Evolutionary conservation across 1,284 basidiomycete species (phyloP), one percentile per base, ranked within the genome.

Genomic region (Boletus calvinii): DNA sequence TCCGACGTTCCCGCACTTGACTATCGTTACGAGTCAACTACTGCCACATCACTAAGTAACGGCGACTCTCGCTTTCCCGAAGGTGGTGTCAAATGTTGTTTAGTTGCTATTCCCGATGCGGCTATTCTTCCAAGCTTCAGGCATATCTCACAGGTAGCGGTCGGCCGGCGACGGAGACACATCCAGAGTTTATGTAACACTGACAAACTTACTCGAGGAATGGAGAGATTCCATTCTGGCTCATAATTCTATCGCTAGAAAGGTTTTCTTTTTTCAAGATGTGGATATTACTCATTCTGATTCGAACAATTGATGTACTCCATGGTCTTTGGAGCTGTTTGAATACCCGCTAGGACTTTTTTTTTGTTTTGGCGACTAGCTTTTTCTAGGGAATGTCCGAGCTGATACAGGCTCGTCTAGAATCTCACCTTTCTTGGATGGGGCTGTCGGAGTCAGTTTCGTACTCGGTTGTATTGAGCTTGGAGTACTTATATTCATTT

Each of bases 1-100:
- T 52, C 5, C 62, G 61, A 31, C 54, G 34, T 40, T n/a, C 38
- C 10, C 43, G 49, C 7, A 18, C 41, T 10, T 45, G 22, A 47
- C 22, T 4, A 4, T 3, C 2, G 6, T 35, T 35, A 12, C 6
- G 3, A 9, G 13, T 36, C 38, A 5, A 24, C 4, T 7, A 17
- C 7, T 18, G 20, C 7, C 26, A 10, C 5, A 17, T 30, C 20
- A n/a, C n/a, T 11, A n/a, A n/a, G n/a, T n/a, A 20, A 46, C 15
- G 13, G 22, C n/a, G 17, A 15, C 29, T 11, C 29, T 29, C 26
- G 26, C 26, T 26, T 26, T 26, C 26, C 9, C 17, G 17, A 3
- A 5, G 12, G 7, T 32, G 15, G 4, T 32, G 22, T 1, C 20
- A 11, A 15, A 30, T 34, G 10, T 35, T 8, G 15, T 31, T 10